Evolutionary conservation across 225 moss, liverwort and hornwort species (phyloP), one percentile per base, ranked within the genome.

Genomic region (Takakia lepidozioides): DNA sequence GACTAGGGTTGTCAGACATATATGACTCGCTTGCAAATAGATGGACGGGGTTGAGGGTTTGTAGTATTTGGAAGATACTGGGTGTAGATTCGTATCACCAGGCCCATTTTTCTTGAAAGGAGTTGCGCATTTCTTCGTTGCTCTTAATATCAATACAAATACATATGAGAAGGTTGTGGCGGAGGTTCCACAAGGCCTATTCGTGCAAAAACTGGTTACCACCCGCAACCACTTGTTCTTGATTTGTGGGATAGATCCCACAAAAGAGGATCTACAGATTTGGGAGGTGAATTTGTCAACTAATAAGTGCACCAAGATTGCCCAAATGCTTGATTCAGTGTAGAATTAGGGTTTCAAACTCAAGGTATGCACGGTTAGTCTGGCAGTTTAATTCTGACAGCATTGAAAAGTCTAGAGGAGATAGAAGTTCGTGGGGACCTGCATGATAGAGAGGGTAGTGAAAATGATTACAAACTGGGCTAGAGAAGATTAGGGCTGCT

Each of bases 281-380:
- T 48, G 47, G 47, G 47, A 48, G 47, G 47, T 48, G 25, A 3
- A 48, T 27, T 19, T 48, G n/a, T 25, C 47, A 13, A 25, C 4
- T n/a, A 48, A 48, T 4, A 25, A 7, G 47, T 48, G 10, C 47
- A 16, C 18, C 25, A 48, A 48, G 25, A 25, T 48, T 27, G 47
- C 47, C 11, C 47, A 48, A 18, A 48, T 14, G 47, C 24, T 28
- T 13, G 47, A 40, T 40, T 40, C 40, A 15, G 19, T 40, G n/a
- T n/a, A n/a, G n/a, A n/a, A n/a, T n/a, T n/a, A n/a, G n/a, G n/a
- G n/a, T n/a, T n/a, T n/a, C n/a, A n/a, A n/a, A n/a, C n/a, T n/a
- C n/a, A n/a, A n/a, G n/a, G n/a, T n/a, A n/a, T n/a, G n/a, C n/a
- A n/a, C n/a, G n/a, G n/a, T n/a, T n/a, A n/a, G n/a, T n/a, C n/a